Percentiles rank a stretch among this genome's conserved stretches.
Conservation (phyloP, 1,284 basidiomycete species). For the Melampsora americana region DNA sequence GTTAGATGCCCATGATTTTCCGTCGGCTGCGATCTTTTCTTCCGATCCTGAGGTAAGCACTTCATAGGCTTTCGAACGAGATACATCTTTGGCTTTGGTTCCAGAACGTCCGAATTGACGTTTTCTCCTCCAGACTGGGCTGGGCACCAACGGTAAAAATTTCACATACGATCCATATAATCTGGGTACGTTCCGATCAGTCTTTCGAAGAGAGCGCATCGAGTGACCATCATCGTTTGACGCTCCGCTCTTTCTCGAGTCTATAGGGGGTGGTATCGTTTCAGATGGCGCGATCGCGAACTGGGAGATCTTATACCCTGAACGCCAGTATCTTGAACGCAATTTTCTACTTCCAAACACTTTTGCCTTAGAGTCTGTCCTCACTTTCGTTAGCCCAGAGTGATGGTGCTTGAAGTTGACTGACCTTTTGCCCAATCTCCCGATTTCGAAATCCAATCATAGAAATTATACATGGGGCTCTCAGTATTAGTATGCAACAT, state of each 20-base stretch:
- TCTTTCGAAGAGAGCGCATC: neutral
- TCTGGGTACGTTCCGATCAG: conserved; percentile 5
- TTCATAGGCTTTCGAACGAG: neutral
- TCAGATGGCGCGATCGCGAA: conserved; percentile 35
- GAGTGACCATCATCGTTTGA: neutral
- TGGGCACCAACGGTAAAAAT: conserved; percentile 29
- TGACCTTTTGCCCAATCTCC: neutral
- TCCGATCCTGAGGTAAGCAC: conserved; percentile 30
- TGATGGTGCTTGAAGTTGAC: neutral
- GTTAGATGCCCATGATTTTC: conserved; percentile 24
- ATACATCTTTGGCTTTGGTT: neutral
- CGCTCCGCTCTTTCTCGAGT: neutral
- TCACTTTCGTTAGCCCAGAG: neutral
- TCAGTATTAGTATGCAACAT: conserved; percentile 34
- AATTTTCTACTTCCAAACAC: conserved; percentile 10
- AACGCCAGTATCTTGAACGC: conserved; percentile 20
- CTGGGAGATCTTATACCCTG: conserved; percentile 27
- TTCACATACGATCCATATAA: conserved; percentile 28
- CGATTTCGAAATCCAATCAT: neutral
- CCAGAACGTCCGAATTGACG: neutral
- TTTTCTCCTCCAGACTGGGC: conserved; percentile 13
- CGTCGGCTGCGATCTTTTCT: conserved; percentile 14
- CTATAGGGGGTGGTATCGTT: conserved; percentile 20
- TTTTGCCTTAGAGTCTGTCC: conserved; percentile 22
- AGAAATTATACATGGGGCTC: conserved; percentile 31